Evolutionary conservation across 495 filamentous ascomycete genomes (phyloP).

Genomic region (Penicillium cinerascens): DNA sequence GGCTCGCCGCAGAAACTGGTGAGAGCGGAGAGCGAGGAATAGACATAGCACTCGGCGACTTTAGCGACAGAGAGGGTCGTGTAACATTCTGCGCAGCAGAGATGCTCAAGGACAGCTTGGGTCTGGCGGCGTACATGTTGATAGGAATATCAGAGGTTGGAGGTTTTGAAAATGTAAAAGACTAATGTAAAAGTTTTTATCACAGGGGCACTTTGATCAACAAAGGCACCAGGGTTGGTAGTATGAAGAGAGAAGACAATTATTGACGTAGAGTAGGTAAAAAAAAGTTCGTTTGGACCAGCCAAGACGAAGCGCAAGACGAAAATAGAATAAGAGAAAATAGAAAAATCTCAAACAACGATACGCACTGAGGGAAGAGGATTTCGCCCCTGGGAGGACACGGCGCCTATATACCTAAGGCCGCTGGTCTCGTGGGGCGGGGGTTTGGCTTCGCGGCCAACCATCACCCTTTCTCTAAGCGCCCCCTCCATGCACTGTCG

Average conservation of each 20-base stretch:
- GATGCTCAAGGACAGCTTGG: slow-evolving; percentile 49
- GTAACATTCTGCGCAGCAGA: slow-evolving; percentile 35
- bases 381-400: slow-evolving; percentile 3
- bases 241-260: slow-evolving; percentile 27
- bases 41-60: slow-evolving; percentile 34
- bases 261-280: slow-evolving; percentile 26
- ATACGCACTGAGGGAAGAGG: slow-evolving; percentile 16
- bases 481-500: slow-evolving; percentile 24
- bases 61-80: slow-evolving; percentile 40
- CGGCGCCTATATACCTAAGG: slow-evolving; percentile 46
- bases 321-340: slow-evolving; percentile 40
- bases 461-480: slow-evolving; percentile 19
- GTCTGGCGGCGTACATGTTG: slow-evolving; percentile 42
- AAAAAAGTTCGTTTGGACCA: slow-evolving; percentile 36
- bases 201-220: slow-evolving; percentile 33
- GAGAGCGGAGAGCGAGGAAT: slow-evolving; percentile 46
- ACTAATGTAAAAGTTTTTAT: slow-evolving; percentile 7
- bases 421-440: neutral
- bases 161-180: neutral
- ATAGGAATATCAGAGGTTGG: slow-evolving; percentile 2
- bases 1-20: slow-evolving; percentile 37
- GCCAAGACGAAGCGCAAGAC: slow-evolving; percentile 40
- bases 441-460: slow-evolving; percentile 4
- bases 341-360: slow-evolving; percentile 37
- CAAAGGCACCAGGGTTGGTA: slow-evolving; percentile 26